phyloP scores from a whole-genome alignment of 345 rosid species.

The Brassica incana region DNA sequence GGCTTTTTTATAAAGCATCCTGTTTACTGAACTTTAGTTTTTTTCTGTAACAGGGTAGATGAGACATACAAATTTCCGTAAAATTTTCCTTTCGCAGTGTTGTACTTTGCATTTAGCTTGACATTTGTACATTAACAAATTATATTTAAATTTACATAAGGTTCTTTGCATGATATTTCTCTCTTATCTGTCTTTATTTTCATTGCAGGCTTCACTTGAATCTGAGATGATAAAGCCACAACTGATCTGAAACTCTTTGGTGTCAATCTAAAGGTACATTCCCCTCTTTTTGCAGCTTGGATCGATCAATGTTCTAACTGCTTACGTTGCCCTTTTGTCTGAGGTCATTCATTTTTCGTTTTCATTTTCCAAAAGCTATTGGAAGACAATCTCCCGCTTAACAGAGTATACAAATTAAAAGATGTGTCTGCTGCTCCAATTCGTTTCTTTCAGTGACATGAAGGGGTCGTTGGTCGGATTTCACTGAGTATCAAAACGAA shows the following conservation, averaged over 20 bases:
- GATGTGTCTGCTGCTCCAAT: too few species aligned
- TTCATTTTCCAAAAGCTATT: too few species aligned
- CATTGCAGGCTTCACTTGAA: conserved; percentile 68
- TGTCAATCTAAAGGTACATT: not conserved
- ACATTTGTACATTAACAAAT: not conserved
- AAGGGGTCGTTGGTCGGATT: too few species aligned
- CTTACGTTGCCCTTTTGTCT: too few species aligned
- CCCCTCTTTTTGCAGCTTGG: not conserved
- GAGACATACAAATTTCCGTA: not conserved
- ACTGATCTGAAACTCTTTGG: conserved; percentile 72
- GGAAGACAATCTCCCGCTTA: too few species aligned
- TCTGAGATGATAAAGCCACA: conserved; percentile 81
- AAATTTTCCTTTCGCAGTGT: not conserved
- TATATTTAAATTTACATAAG: not conserved
- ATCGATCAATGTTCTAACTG: not conserved
- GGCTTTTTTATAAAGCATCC: too few species aligned
- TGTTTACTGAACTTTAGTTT: too few species aligned
- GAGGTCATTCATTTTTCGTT: too few species aligned
- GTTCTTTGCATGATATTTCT: not conserved
- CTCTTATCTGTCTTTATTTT: conserved; percentile 12
- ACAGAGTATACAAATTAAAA: too few species aligned
- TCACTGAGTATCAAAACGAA: too few species aligned
- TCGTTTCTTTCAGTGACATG: too few species aligned
- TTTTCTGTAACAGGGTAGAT: conserved; percentile 83
- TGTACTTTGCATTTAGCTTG: not conserved